These are phyloP conservation scores for Kodamaea sagamina DNA, from an alignment of 805 yeast species.

Conservation along the genomic window DNA sequence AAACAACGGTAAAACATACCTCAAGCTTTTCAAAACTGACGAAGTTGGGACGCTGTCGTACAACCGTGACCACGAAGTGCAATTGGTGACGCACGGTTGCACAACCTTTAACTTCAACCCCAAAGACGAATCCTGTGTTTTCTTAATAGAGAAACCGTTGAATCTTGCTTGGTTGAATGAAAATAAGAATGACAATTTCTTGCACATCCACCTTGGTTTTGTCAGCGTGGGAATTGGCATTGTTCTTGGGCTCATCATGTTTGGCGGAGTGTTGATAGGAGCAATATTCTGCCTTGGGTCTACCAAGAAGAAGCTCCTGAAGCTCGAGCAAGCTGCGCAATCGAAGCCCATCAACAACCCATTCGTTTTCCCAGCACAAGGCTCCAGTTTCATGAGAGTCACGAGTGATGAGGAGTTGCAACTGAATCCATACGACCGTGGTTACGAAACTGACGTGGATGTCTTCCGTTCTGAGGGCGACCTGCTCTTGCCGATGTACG, in stretches of 20 bases:
- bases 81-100: slow-evolving; percentile 64
- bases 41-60: slow-evolving; percentile 34
- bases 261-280: slow-evolving; percentile 18
- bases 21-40: slow-evolving; percentile 25
- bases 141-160: slow-evolving; percentile 68
- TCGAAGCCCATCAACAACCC: slow-evolving; percentile 1
- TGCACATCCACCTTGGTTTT: slow-evolving; percentile 64
- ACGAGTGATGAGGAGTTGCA: slow-evolving; percentile 30
- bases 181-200: slow-evolving; percentile 39
- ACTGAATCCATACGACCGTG: slow-evolving; percentile 28
- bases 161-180: slow-evolving; percentile 60
- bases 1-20: slow-evolving; percentile 35
- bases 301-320: slow-evolving; percentile 7
- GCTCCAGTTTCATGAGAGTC: slow-evolving; percentile 42
- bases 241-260: slow-evolving; percentile 56
- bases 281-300: slow-evolving; percentile 16
- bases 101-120: slow-evolving; percentile 33
- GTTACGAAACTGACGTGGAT: slow-evolving; percentile 48
- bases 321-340: background rate
- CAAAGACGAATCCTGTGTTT: slow-evolving; percentile 51
- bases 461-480: slow-evolving; percentile 33
- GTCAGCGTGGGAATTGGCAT: slow-evolving; percentile 70
- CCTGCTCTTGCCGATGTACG: slow-evolving; percentile 29
- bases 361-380: slow-evolving; percentile 18
- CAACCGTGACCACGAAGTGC: slow-evolving; percentile 53